Evolutionary conservation across 495 filamentous ascomycete species (phyloP), one percentile per base, ranked within the genome.

Genomic region (Copromyces sp.): DNA sequence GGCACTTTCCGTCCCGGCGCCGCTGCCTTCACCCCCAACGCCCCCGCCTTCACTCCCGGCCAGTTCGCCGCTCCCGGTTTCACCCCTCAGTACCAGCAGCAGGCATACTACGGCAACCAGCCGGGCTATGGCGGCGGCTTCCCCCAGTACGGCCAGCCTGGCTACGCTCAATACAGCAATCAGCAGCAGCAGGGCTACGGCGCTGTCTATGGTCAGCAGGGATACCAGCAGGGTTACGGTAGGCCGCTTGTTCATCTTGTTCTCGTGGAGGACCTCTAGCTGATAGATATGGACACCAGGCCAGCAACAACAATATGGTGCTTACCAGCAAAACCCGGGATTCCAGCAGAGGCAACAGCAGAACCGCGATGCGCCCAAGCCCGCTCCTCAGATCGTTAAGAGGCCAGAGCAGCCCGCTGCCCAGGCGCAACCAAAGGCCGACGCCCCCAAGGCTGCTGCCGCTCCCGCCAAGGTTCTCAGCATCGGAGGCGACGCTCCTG

Each of bases 11-110:
- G 87, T 39, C 91, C 94, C 4, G 93, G 91, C 44, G 94, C 92
- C 20, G 87, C 89, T 73, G 87, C 90, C 29, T 99, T 99, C 85
- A 88, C 90, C 53, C 95, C 95, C 29, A 89, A 88, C 17, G 94
- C 92, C 11, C 84, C 88, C 72, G 78, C 89, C 40, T 97, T 97
- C 79, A 88, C 91, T 69, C 95, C 94, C 7, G 92, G 91, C 69
- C 91, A 92, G 81, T 90, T 83, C 76, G 83, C 84, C 73, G 83
- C 85, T 69, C 86, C 82, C 53, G 82, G 81, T 41, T 84, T 82
- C 68, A 76, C 73, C 70, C 81, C 82, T 35, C 81, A 86, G 72
- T 86, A 86, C 68, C 84, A 86, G 69, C 83, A 86, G 72, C 84
- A 86, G 71, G 71, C 80, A 17, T 84, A 86, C 73, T 83, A 86